Conservation (phyloP, 495 filamentous ascomycete species). For the Penicillium ochrochloron region DNA sequence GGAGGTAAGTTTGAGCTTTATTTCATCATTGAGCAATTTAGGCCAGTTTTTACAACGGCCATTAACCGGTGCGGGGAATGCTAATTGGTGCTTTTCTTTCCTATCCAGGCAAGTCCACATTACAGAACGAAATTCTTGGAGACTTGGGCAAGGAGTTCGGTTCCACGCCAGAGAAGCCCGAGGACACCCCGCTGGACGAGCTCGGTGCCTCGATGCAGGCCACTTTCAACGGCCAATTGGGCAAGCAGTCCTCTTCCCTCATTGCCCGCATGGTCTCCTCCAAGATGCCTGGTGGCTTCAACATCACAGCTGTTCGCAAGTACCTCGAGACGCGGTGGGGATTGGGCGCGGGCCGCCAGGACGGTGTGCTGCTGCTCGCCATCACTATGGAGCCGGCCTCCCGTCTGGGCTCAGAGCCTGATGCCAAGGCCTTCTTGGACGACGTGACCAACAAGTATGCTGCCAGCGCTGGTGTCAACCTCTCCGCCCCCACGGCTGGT, state of each 20-base stretch:
- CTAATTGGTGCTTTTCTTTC: slow-evolving; percentile 7
- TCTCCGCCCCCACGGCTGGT: slow-evolving; percentile 75
- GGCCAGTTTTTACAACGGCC: neutral
- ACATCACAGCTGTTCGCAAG: slow-evolving; percentile 92
- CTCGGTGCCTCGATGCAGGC: slow-evolving; percentile 94
- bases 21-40: neutral
- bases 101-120: slow-evolving; percentile 86
- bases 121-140: slow-evolving; percentile 94
- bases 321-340: slow-evolving; percentile 96
- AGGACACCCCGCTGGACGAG: slow-evolving; percentile 96
- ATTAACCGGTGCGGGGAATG: neutral
- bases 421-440: slow-evolving; percentile 91
- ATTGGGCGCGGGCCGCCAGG: slow-evolving; percentile 83
- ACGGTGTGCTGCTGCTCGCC: slow-evolving; percentile 85
- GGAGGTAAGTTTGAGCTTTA: slow-evolving; percentile 69
- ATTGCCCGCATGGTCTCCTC: slow-evolving; percentile 94
- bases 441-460: slow-evolving; percentile 90
- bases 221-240: slow-evolving; percentile 96
- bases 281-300: slow-evolving; percentile 99
- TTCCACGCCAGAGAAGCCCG: slow-evolving; percentile 96
- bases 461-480: slow-evolving; percentile 76
- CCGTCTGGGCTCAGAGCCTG: slow-evolving; percentile 84
- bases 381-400: slow-evolving; percentile 90
- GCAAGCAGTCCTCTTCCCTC: slow-evolving; percentile 93
- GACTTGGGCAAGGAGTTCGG: slow-evolving; percentile 98